These are phyloP conservation scores for Sarocladiaceae sp. DNA, from an alignment of 2,329 filamentous ascomycete genomes.

Conservation along the genomic window DNA sequence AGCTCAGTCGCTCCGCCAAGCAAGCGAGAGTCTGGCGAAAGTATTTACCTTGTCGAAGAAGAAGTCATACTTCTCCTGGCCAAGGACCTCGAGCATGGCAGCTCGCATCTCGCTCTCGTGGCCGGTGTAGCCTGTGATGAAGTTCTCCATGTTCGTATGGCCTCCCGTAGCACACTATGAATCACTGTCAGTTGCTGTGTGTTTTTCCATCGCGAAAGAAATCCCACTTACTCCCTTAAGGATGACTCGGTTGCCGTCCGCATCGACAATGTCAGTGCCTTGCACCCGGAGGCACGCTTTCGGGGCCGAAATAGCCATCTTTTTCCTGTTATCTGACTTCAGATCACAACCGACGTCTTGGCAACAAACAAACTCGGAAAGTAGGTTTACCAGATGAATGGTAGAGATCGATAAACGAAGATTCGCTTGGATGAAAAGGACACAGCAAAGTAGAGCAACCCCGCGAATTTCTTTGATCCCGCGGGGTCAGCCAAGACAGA, in stretches of 20 bases:
- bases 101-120: conserved; percentile 49
- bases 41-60: conserved; percentile 44
- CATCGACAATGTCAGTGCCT: conserved; percentile 33
- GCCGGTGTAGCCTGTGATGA: conserved; percentile 55
- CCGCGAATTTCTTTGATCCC: no score
- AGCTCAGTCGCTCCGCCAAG: no score
- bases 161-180: conserved; percentile 20
- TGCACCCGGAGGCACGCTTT: conserved; percentile 7
- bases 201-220: neutral
- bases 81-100: conserved; percentile 46
- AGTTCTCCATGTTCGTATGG: conserved; percentile 48
- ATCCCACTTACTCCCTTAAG: conserved; percentile 26
- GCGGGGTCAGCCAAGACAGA: no score
- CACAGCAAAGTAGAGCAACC: no score
- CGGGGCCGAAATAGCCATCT: neutral
- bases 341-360: no score
- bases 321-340: no score
- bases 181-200: no score
- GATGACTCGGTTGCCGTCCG: conserved; percentile 35
- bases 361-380: neutral
- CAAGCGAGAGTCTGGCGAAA: no score
- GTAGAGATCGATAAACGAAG: no score
- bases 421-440: no score
- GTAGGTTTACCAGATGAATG: no score
- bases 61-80: conserved; percentile 49